Evolutionary conservation across 2,329 filamentous ascomycete species (phyloP).

Genomic region (Grosmannia penicillata): DNA sequence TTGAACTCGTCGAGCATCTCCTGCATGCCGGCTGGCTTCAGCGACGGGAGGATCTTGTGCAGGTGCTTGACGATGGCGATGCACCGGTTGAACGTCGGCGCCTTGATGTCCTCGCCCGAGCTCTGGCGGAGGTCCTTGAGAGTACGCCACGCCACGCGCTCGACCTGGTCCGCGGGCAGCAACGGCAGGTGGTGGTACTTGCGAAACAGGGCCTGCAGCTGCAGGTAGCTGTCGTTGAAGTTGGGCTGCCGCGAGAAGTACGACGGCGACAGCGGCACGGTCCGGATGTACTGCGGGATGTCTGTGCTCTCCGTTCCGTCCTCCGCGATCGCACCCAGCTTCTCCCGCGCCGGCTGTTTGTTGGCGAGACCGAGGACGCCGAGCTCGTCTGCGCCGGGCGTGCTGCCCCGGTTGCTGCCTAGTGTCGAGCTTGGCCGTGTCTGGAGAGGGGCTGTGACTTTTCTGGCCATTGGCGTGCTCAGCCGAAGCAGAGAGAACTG

Average conservation of each 20-base stretch:
- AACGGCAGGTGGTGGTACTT: constrained; percentile 62
- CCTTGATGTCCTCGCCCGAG: constrained; percentile 58
- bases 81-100: constrained; percentile 65
- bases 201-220: constrained; percentile 55
- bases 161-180: constrained; percentile 48
- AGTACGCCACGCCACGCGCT: constrained; percentile 67
- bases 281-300: constrained; percentile 39
- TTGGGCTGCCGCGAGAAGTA: constrained; percentile 81
- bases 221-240: constrained; percentile 75
- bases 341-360: not conserved
- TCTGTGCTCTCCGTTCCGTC: not conserved
- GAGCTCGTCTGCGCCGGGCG: too few species aligned
- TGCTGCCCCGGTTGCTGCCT: too few species aligned
- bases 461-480: not conserved
- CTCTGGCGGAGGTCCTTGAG: constrained; percentile 59
- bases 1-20: constrained; percentile 54
- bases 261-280: constrained; percentile 75
- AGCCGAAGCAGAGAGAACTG: constrained; percentile 7
- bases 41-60: constrained; percentile 67
- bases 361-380: not conserved
- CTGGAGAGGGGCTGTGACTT: not conserved
- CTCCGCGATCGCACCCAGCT: too few species aligned
- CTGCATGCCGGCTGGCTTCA: constrained; percentile 58
- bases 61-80: constrained; percentile 63
- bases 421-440: not conserved